Percentiles rank a stretch among this genome's conserved stretches.
phyloP scores from a whole-genome alignment of 495 filamentous ascomycete species.

The Annulohypoxylon moriforme region DNA sequence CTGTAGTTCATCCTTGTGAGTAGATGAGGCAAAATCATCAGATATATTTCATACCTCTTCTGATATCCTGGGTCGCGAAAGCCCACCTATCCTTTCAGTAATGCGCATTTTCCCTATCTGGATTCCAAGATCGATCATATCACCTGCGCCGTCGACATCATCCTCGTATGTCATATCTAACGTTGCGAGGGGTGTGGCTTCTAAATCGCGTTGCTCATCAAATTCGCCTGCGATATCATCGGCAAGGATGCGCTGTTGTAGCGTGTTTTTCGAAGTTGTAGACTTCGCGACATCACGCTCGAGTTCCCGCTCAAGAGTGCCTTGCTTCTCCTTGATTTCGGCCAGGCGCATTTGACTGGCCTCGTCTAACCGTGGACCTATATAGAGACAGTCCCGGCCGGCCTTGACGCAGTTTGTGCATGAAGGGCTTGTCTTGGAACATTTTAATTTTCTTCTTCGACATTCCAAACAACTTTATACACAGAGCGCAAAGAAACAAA shows the following conservation, averaged over 20 bases:
- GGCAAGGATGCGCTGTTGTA: constrained; percentile 54
- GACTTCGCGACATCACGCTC: constrained; percentile 64
- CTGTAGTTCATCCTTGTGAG: constrained; percentile 28
- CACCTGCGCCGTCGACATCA: constrained; percentile 67
- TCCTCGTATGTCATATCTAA: constrained; percentile 74
- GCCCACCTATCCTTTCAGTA: constrained; percentile 74
- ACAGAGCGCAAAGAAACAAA: constrained; percentile 65
- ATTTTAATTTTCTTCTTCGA: constrained; percentile 81
- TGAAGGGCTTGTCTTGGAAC: constrained; percentile 74
- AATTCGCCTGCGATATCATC: constrained; percentile 60
- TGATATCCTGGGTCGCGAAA: constrained; percentile 68
- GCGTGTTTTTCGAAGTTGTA: constrained; percentile 39
- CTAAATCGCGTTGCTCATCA: constrained; percentile 63
- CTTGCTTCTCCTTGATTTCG: constrained; percentile 77
- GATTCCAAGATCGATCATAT: constrained; percentile 76
- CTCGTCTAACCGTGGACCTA: constrained; percentile 70
- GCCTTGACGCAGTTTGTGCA: constrained; percentile 76
- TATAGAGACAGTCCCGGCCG: constrained; percentile 71
- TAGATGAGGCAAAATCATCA: not conserved
- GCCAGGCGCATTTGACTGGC: constrained; percentile 69
- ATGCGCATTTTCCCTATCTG: constrained; percentile 76
- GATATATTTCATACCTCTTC: constrained; percentile 66
- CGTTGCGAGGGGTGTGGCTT: constrained; percentile 65
- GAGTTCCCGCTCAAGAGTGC: constrained; percentile 69
- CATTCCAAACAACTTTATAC: constrained; percentile 63